These are phyloP conservation scores for Penicillium pancosmium DNA, from an alignment of 495 filamentous ascomycete genomes.

Conservation along the genomic window DNA sequence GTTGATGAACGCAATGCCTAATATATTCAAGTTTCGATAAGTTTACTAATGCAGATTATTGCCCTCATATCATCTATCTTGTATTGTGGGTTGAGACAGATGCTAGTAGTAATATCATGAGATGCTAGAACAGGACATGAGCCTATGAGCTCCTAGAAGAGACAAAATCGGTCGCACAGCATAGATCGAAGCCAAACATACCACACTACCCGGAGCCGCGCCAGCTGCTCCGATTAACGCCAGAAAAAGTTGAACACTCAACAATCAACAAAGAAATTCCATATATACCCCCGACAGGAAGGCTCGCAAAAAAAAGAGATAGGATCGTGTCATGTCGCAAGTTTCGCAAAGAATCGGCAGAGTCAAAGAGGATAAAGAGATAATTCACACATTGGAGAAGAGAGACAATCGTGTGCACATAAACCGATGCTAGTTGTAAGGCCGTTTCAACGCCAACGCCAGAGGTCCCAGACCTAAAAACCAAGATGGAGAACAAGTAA, in stretches of 20 bases:
- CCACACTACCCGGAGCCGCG: constrained; percentile 12
- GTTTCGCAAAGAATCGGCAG: constrained; percentile 6
- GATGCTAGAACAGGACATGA: constrained; percentile 14
- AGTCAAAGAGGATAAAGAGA: constrained; percentile 1
- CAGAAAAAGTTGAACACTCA: constrained; percentile 13
- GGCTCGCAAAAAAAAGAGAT: background rate
- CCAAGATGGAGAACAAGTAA: constrained; percentile 27
- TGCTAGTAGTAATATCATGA: constrained; percentile 1
- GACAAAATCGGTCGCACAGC: constrained; percentile 2
- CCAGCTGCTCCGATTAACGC: constrained; percentile 23
- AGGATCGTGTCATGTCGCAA: constrained; percentile 21
- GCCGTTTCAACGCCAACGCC: constrained; percentile 33
- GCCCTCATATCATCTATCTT: constrained; percentile 5
- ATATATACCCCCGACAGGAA: constrained; percentile 21
- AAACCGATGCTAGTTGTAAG: constrained; percentile 22
- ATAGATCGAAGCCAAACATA: constrained; percentile 10
- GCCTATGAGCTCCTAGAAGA: constrained; percentile 4
- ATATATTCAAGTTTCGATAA: background rate
- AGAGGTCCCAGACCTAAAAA: constrained; percentile 19
- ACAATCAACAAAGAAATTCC: constrained; percentile 13
- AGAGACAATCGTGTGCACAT: constrained; percentile 34
- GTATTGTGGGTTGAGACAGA: constrained; percentile 5
- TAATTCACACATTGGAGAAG: constrained; percentile 26
- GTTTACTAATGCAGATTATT: background rate
- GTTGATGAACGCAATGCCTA: no score